Conservation (phyloP, 208 protist species). For the Leishmania tropica region DNA sequence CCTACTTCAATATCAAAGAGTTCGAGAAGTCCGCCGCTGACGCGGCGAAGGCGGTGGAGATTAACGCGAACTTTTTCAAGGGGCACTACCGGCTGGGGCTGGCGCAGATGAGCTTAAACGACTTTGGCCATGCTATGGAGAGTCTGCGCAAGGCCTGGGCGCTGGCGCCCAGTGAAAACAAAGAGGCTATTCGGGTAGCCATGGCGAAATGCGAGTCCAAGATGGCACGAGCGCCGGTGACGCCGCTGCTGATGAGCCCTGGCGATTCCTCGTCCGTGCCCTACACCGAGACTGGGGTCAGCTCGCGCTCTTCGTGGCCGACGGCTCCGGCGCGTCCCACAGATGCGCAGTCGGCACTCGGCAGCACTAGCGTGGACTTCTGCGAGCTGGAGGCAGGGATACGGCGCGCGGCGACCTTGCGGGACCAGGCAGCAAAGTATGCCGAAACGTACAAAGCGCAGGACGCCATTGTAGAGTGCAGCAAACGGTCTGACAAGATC, state of each 20-base stretch:
- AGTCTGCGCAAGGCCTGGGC: constrained; percentile 39
- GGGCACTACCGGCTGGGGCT: constrained; percentile 57
- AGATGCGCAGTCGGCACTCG: neutral
- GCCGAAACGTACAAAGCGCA: constrained; percentile 15
- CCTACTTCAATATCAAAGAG: constrained; percentile 56
- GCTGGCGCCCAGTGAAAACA: constrained; percentile 37
- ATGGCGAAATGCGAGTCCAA: constrained; percentile 75
- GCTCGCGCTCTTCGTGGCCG: constrained; percentile 3
- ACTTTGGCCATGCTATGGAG: constrained; percentile 44
- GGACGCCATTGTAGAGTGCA: constrained; percentile 45
- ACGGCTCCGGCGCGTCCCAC: neutral
- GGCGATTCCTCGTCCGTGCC: neutral
- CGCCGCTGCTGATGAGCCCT: constrained; percentile 33
- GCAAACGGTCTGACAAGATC: constrained; percentile 32
- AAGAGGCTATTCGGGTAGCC: constrained; percentile 31
- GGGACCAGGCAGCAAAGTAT: constrained; percentile 22
- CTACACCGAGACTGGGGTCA: neutral
- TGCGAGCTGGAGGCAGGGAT: constrained; percentile 11
- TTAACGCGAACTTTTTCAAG: constrained; percentile 66
- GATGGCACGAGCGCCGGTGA: constrained; percentile 47
- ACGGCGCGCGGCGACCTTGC: neutral
- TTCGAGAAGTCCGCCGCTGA: constrained; percentile 43
- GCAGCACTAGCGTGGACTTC: constrained; percentile 6
- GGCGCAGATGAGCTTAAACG: constrained; percentile 41
- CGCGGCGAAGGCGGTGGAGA: constrained; percentile 40